These are phyloP conservation scores for Citrullus amarus DNA, from an alignment of 306 rosid genomes.

Conservation along the genomic window DNA sequence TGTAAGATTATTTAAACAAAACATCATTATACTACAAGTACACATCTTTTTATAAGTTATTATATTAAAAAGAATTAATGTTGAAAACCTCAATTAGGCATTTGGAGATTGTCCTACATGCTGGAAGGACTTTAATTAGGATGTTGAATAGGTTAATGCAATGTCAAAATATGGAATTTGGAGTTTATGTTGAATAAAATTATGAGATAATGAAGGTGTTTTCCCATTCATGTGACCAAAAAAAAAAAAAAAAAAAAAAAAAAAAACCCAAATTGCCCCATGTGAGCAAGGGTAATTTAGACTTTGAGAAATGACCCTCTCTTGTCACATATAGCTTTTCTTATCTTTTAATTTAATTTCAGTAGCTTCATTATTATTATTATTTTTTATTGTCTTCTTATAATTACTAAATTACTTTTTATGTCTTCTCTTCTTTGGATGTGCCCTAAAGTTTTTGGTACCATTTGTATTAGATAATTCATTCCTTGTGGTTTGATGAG, in stretches of 20 bases:
- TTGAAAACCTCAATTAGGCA: background rate
- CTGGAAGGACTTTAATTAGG: background rate
- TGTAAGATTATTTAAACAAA: no score
- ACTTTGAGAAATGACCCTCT: background rate
- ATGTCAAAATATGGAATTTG: background rate
- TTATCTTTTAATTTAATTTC: background rate
- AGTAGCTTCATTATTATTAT: background rate
- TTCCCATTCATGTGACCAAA: background rate
- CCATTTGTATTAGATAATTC: background rate
- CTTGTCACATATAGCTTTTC: background rate
- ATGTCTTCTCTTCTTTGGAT: background rate
- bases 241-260: no score
- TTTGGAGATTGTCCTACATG: background rate
- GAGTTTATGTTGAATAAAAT: background rate
- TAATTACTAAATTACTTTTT: background rate
- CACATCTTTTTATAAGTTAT: background rate
- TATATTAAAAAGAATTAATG: background rate
- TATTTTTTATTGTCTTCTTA: background rate
- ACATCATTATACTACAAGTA: background rate
- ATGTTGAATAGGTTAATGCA: background rate
- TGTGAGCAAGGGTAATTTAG: background rate
- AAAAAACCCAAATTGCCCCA: background rate
- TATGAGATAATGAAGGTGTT: background rate
- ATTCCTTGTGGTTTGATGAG: background rate
- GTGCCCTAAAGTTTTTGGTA: background rate